phyloP scores from a whole-genome alignment of 441 rosid species.

The Gossypium trilobum region DNA sequence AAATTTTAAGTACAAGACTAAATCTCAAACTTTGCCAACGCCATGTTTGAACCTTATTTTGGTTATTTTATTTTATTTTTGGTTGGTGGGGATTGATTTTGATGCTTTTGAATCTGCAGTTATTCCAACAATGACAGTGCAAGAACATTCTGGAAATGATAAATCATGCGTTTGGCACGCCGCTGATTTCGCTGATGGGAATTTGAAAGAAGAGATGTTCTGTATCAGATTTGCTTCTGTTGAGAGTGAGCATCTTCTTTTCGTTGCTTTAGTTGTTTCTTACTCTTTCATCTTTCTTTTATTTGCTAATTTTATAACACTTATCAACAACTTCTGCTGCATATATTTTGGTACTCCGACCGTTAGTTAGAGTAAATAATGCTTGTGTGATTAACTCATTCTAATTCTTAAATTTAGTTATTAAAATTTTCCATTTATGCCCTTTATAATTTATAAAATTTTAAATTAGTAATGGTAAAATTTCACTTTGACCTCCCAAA shows the following conservation, averaged over 20 bases:
- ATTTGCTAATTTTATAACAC: not conserved
- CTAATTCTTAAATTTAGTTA: not conserved
- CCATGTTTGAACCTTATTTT: too few relatives aligned
- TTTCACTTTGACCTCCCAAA: too few relatives aligned
- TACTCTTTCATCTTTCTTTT: not conserved
- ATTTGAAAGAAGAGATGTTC: constrained; percentile 52
- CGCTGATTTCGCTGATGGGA: constrained; percentile 55
- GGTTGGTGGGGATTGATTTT: not conserved
- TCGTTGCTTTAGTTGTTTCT: not conserved
- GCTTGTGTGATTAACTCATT: not conserved
- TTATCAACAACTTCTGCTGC: not conserved
- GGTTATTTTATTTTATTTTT: too few relatives aligned
- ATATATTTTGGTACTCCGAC: not conserved
- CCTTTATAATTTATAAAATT: too few relatives aligned
- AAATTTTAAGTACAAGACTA: too few relatives aligned
- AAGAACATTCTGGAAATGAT: constrained; percentile 57
- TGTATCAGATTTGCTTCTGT: constrained; percentile 49
- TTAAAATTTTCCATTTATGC: not conserved
- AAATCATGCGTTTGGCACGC: constrained; percentile 69
- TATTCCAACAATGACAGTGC: constrained; percentile 41
- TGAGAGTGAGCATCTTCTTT: constrained; percentile 36
- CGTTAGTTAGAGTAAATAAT: not conserved
- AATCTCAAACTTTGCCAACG: too few relatives aligned
- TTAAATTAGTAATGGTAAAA: too few relatives aligned
- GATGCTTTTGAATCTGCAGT: constrained; percentile 23